These are phyloP conservation scores for Nicotiana noctiflora DNA, from an alignment of 257 asterid genomes.

Conservation along the genomic window DNA sequence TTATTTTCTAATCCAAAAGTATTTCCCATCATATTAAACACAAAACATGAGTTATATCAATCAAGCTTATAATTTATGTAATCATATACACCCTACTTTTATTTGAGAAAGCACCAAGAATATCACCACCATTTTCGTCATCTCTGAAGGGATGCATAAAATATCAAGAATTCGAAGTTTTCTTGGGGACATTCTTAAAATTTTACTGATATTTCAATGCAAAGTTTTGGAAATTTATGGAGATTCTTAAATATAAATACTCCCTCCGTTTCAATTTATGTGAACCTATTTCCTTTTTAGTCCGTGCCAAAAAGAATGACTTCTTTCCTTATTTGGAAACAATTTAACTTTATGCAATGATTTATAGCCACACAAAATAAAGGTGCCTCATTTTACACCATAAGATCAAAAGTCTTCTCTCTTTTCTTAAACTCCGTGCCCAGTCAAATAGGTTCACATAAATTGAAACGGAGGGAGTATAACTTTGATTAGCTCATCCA, in stretches of 20 bases:
- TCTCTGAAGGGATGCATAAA: background rate
- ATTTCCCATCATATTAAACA: background rate
- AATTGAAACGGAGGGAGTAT: no score
- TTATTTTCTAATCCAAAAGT: background rate
- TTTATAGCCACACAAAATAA: no score
- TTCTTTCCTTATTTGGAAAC: no score
- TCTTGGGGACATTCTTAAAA: background rate
- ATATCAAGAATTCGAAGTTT: background rate
- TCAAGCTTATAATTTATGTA: background rate
- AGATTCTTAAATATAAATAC: background rate
- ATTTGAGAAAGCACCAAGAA: background rate
- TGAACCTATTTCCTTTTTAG: no score
- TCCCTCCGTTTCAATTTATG: no score
- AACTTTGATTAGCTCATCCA: background rate
- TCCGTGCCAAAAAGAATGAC: no score
- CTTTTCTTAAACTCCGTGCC: no score
- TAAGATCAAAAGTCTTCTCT: no score
- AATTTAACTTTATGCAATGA: no score
- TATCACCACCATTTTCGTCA: background rate
- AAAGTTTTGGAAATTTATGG: background rate
- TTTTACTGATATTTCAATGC: background rate
- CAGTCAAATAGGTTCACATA: no score
- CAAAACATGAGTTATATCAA: background rate
- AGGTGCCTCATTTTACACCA: no score
- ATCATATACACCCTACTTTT: background rate